These are phyloP conservation scores for Dictyostelium brefeldianum DNA, from an alignment of 78 protist genomes.

Conservation along the genomic window DNA sequence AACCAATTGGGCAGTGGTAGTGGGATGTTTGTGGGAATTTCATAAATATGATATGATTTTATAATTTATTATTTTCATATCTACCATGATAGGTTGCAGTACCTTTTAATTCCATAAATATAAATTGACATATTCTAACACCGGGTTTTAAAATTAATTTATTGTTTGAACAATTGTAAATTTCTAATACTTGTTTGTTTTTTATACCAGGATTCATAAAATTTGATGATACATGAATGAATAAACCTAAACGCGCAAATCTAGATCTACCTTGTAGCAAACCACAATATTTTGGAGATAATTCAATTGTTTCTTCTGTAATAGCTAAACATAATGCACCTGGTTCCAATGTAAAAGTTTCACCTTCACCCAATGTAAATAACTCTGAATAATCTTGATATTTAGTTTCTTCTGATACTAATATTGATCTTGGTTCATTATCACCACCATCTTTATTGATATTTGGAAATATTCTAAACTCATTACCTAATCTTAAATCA, in stretches of 20 bases:
- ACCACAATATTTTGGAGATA: slow-evolving; percentile 87
- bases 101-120: slow-evolving; percentile 86
- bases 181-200: slow-evolving; percentile 91
- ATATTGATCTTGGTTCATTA: slow-evolving; percentile 13
- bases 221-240: slow-evolving; percentile 90
- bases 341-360: slow-evolving; percentile 79
- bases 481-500: slow-evolving; percentile 89
- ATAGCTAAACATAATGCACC: slow-evolving; percentile 85
- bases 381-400: slow-evolving; percentile 87
- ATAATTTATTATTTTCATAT: slow-evolving; percentile 46
- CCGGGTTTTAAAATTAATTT: slow-evolving; percentile 85
- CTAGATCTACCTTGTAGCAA: slow-evolving; percentile 90
- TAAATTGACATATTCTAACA: slow-evolving; percentile 88
- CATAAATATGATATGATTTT: too few species aligned
- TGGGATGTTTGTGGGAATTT: too few species aligned
- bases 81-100: slow-evolving; percentile 86
- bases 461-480: slow-evolving; percentile 84
- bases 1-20: too few species aligned
- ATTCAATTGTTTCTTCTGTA: slow-evolving; percentile 84
- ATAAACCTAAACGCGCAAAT: slow-evolving; percentile 90
- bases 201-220: slow-evolving; percentile 92
- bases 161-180: slow-evolving; percentile 90
- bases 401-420: slow-evolving; percentile 65
- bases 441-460: too few species aligned
- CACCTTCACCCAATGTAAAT: slow-evolving; percentile 67